A percentile compares a stretch with the other conserved stretches of the same genome.
phyloP scores from a whole-genome alignment of 345 rosid genomes.

The Melaleuca quinquenervia region DNA sequence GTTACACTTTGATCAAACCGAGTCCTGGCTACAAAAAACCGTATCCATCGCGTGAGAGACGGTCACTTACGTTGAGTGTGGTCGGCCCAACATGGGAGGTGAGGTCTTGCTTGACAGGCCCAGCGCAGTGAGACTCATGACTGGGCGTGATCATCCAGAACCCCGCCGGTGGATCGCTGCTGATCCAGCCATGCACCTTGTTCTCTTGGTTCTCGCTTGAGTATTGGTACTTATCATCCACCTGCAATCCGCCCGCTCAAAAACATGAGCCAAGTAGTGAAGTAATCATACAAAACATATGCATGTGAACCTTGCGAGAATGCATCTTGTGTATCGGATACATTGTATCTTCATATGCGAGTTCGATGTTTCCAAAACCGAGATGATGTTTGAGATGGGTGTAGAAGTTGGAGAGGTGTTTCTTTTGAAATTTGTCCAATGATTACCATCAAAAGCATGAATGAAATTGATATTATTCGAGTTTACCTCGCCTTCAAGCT shows the following conservation, averaged over 20 bases:
- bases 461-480: no score
- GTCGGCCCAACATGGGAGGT: constrained; percentile 20
- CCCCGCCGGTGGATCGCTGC: constrained; percentile 16
- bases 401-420: no score
- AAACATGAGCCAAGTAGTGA: neutral
- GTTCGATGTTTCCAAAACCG: neutral
- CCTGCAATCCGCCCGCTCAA: constrained; percentile 3
- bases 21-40: neutral
- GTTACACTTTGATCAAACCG: neutral
- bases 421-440: no score
- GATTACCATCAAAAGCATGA: neutral
- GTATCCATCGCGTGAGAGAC: no score
- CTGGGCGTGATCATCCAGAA: constrained; percentile 35
- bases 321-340: neutral
- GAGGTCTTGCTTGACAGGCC: constrained; percentile 28
- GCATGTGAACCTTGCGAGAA: neutral
- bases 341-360: neutral
- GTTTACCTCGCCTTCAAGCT: constrained; percentile 16
- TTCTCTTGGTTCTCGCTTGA: constrained; percentile 15
- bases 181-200: constrained; percentile 35
- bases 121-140: constrained; percentile 21
- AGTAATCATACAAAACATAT: neutral
- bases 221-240: constrained; percentile 36
- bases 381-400: no score
- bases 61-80: constrained; percentile 13